Percentiles rank a stretch among this genome's conserved stretches.
These are phyloP conservation scores for Microbotryum intermedium DNA, from an alignment of 1,284 basidiomycete genomes.

Conservation along the genomic window DNA sequence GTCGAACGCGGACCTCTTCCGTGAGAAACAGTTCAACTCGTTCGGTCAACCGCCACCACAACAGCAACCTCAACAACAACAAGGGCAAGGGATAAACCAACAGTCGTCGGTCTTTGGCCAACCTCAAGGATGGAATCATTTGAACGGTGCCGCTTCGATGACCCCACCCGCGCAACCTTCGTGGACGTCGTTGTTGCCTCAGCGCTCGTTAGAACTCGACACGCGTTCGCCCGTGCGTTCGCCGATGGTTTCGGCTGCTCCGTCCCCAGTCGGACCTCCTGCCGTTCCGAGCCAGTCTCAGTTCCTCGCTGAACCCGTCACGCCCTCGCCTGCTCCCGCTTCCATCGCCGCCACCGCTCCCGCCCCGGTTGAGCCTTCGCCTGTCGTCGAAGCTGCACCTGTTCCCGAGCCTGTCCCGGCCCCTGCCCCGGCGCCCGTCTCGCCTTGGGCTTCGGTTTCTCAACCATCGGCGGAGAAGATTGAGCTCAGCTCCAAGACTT, in stretches of 20 bases:
- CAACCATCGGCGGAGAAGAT: no score
- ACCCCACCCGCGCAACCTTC: constrained; percentile 8
- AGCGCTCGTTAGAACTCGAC: constrained; percentile 1
- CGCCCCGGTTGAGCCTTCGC: background rate
- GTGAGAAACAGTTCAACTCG: background rate
- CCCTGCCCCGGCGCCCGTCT: background rate
- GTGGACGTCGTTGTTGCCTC: constrained; percentile 10
- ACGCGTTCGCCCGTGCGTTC: background rate
- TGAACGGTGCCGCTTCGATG: background rate
- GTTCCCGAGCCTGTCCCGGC: constrained; percentile 20
- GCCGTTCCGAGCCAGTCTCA: background rate
- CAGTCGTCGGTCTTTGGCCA: constrained; percentile 4
- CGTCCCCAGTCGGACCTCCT: constrained; percentile 11
- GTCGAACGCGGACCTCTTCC: no score
- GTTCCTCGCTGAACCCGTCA: background rate
- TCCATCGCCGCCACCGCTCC: constrained; percentile 36
- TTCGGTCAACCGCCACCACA: background rate
- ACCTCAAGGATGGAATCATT: constrained; percentile 5
- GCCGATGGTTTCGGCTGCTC: constrained; percentile 3
- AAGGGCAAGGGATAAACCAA: constrained; percentile 1
- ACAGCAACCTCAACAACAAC: constrained; percentile 14
- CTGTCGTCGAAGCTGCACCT: constrained; percentile 7
- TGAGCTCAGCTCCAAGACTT: no score
- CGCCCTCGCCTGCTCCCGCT: constrained; percentile 21
- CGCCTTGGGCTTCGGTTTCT: no score